Conservation (phyloP, 116 monocot species). For the Trichopus zeylanicus region DNA sequence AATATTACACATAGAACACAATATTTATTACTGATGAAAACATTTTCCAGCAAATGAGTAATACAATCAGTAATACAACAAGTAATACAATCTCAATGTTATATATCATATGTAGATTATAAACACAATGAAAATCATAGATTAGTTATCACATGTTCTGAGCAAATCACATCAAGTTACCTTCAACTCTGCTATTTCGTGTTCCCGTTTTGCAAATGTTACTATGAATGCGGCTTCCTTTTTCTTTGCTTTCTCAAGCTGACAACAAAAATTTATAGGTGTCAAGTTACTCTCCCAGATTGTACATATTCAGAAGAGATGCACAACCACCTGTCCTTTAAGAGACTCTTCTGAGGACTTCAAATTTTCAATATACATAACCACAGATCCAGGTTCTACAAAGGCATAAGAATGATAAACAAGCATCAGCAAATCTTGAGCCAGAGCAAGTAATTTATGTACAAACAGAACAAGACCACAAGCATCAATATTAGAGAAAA, state of each 20-base stretch:
- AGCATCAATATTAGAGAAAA: background rate
- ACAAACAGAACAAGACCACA: background rate
- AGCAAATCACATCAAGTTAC: slow-evolving; percentile 22
- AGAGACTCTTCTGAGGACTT: slow-evolving; percentile 86
- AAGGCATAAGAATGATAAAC: background rate
- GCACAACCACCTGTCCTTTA: slow-evolving; percentile 65
- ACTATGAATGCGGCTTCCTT: slow-evolving; percentile 95
- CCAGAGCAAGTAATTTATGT: background rate
- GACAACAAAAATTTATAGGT: slow-evolving; percentile 8
- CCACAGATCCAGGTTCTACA: slow-evolving; percentile 59
- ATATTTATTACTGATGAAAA: no score
- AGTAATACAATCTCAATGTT: no score
- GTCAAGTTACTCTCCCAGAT: background rate
- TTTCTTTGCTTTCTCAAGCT: slow-evolving; percentile 97
- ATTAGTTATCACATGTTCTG: background rate
- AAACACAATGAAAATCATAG: no score
- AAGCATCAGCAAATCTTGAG: background rate
- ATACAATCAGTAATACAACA: no score
- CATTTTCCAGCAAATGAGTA: no score
- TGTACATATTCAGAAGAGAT: background rate
- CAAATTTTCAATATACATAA: slow-evolving; percentile 54
- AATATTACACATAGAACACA: no score
- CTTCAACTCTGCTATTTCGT: slow-evolving; percentile 95
- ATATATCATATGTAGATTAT: no score
- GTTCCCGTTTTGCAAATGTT: slow-evolving; percentile 87